Evolutionary conservation across 805 yeast species (phyloP).

Genomic region (Phaffomyces thermotolerans): DNA sequence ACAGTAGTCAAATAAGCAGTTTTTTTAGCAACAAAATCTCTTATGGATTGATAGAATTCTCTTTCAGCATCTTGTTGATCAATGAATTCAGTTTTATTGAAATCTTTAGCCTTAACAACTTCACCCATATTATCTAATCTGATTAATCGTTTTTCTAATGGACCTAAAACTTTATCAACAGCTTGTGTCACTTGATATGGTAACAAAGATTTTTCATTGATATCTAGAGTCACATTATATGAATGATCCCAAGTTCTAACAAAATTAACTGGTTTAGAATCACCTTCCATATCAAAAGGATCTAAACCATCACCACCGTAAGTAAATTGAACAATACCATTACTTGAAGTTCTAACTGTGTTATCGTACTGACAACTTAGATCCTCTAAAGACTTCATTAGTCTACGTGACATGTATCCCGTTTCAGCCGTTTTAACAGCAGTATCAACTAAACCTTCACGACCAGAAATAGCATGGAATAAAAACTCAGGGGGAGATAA

Average conservation of each 20-base stretch:
- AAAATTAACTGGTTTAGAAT: conserved; percentile 93
- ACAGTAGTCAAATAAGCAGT: conserved; percentile 48
- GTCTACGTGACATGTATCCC: conserved; percentile 96
- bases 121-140: conserved; percentile 73
- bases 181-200: conserved; percentile 63
- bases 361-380: conserved; percentile 87
- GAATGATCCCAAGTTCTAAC: conserved; percentile 94
- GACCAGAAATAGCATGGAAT: conserved; percentile 98
- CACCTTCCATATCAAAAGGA: conserved; percentile 99
- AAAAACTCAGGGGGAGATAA: conserved; percentile 93
- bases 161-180: conserved; percentile 49
- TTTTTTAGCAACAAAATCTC: conserved; percentile 53
- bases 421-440: conserved; percentile 99
- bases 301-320: conserved; percentile 99
- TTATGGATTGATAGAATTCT: conserved; percentile 69
- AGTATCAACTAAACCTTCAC: conserved; percentile 99
- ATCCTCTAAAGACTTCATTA: conserved; percentile 97
- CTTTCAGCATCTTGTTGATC: conserved; percentile 88
- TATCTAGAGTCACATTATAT: conserved; percentile 58
- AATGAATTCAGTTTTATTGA: conserved; percentile 51
- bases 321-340: conserved; percentile 94
- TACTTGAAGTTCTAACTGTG: conserved; percentile 91
- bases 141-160: conserved; percentile 50
- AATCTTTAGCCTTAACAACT: conserved; percentile 36
- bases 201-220: conserved; percentile 44